Conservation (phyloP, 768 basidiomycete species). For the Candolleomyces aberdarensis region DNA sequence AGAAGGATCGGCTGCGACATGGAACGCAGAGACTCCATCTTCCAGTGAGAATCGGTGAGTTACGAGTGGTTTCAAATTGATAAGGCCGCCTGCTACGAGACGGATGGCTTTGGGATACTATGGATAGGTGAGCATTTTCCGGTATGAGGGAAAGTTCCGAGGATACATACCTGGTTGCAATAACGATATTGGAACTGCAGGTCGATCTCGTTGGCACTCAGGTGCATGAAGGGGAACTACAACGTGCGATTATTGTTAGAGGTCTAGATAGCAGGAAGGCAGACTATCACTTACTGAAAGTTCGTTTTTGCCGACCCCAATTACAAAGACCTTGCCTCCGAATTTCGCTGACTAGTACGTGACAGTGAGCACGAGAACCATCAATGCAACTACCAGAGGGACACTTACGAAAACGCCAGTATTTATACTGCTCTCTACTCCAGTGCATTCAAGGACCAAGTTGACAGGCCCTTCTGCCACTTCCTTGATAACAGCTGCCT, state of each 20-base stretch:
- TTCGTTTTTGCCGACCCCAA: slow-evolving; percentile 66
- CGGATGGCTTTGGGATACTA: slow-evolving; percentile 84
- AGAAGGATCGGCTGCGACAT: slow-evolving; percentile 64
- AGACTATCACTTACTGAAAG: slow-evolving; percentile 38
- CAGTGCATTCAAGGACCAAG: slow-evolving; percentile 61
- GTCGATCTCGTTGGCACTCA: slow-evolving; percentile 69
- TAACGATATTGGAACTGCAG: slow-evolving; percentile 69
- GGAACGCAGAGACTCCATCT: slow-evolving; percentile 75
- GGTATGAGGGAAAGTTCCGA: not conserved
- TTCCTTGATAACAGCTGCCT: slow-evolving; percentile 50
- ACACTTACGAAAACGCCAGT: slow-evolving; percentile 52
- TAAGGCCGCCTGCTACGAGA: slow-evolving; percentile 71
- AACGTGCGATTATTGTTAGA: not conserved
- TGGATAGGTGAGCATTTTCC: not conserved
- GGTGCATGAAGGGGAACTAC: slow-evolving; percentile 71
- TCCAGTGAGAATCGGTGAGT: slow-evolving; percentile 73
- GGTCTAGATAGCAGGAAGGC: not conserved
- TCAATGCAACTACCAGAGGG: not conserved
- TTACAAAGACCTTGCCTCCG: slow-evolving; percentile 67
- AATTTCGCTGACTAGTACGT: slow-evolving; percentile 58
- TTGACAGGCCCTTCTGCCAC: slow-evolving; percentile 48
- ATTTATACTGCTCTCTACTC: slow-evolving; percentile 59
- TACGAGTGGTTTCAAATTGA: slow-evolving; percentile 75
- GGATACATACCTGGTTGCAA: slow-evolving; percentile 43
- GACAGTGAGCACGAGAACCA: not conserved